Conservation (phyloP, 371 early-diverging fungal genomes). For the Rhizopus delemar region DNA sequence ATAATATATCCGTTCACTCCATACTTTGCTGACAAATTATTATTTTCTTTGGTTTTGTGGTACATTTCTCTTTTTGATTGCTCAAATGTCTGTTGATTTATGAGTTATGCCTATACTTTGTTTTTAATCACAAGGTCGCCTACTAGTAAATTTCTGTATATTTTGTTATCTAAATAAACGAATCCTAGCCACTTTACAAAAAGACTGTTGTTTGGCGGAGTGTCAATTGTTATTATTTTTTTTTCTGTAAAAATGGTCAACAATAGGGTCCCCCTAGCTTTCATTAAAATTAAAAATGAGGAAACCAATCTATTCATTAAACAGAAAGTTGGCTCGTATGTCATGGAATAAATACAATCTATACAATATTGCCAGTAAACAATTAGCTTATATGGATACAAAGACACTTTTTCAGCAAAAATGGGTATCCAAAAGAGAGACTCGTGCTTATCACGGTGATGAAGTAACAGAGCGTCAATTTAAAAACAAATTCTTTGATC, state of each 20-base stretch:
- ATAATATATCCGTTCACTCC: too few relatives aligned
- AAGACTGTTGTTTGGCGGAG: slow-evolving; percentile 3
- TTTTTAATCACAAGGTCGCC: too few relatives aligned
- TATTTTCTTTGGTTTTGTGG: too few relatives aligned
- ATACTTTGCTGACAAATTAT: too few relatives aligned
- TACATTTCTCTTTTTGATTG: too few relatives aligned
- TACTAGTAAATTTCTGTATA: too few relatives aligned
- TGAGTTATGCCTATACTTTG: too few relatives aligned
- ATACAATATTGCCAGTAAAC: slow-evolving; percentile 78
- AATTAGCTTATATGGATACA: slow-evolving; percentile 59
- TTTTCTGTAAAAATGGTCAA: background rate
- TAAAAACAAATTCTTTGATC: slow-evolving; percentile 67
- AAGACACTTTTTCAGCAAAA: slow-evolving; percentile 90
- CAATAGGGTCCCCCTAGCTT: too few relatives aligned
- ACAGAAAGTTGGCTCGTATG: slow-evolving; percentile 83
- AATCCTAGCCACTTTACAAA: background rate
- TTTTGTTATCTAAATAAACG: too few relatives aligned
- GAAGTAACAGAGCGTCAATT: slow-evolving; percentile 85
- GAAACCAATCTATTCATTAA: slow-evolving; percentile 60
- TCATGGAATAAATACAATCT: slow-evolving; percentile 92
- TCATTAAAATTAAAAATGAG: slow-evolving; percentile 29
- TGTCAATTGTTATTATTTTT: slow-evolving; percentile 6
- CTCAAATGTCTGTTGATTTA: too few relatives aligned
- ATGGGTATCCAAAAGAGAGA: slow-evolving; percentile 92
- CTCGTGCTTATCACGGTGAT: slow-evolving; percentile 92